Conservation (phyloP, 305 asterid genomes). For the Fraxinus velutina region DNA sequence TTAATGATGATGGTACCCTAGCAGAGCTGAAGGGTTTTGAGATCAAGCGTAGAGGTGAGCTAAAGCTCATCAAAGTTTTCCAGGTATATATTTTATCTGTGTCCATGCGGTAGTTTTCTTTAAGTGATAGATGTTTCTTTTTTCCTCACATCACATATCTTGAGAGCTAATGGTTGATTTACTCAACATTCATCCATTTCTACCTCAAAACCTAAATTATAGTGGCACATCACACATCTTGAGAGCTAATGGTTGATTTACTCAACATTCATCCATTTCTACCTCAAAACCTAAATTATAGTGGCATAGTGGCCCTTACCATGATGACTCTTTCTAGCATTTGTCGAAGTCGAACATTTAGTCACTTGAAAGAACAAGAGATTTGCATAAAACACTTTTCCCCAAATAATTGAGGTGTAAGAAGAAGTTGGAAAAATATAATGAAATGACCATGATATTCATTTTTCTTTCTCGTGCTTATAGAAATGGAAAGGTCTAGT, state of each 20-base stretch:
- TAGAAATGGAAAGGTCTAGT: background rate
- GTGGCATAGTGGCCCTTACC: background rate
- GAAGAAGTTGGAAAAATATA: background rate
- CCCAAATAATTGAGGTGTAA: background rate
- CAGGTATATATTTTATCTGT: conserved; percentile 54
- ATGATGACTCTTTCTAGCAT: background rate
- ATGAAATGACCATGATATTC: background rate
- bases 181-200: background rate
- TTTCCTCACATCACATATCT: conserved; percentile 11
- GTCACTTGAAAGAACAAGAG: background rate
- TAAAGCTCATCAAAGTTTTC: conserved; percentile 99
- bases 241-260: background rate
- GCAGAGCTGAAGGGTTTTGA: conserved; percentile 99
- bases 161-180: background rate
- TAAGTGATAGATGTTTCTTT: conserved; percentile 16
- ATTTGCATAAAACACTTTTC: background rate
- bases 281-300: background rate
- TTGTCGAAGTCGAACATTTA: background rate
- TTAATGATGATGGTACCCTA: conserved; percentile 94
- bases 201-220: background rate
- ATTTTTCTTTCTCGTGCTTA: background rate
- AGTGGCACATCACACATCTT: conserved; percentile 1
- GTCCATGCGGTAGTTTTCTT: conserved; percentile 15
- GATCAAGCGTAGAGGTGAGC: conserved; percentile 99
- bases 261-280: background rate